Base-by-base conservation (phyloP, 163 green algal species). In the Prototheca stagnorum region DNA sequence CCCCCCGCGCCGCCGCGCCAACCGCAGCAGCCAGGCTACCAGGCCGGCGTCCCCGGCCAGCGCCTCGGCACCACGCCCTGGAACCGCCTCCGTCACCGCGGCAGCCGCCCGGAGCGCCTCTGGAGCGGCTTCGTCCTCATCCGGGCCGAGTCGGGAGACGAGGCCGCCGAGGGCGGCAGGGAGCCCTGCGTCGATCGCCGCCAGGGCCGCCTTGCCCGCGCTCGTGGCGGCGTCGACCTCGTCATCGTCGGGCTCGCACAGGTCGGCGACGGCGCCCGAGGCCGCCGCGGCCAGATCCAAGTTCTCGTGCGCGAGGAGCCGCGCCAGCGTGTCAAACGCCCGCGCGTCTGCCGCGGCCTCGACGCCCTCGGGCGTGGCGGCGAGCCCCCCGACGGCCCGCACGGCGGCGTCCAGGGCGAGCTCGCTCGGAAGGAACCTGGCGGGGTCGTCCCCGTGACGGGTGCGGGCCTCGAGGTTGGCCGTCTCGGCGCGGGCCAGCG, bases 351-450 rank as follows among this genome's bases (percentile, higher is more conserved):
- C 44, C 11, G 86, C 49, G 17, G 64, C 67, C 1, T 58, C 69
- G 62, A 62, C 96, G 35, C 55, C 57, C 54, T 62, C 72, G 34
- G 55, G 80, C 43, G 40, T 81, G 49, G 49, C 47, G 22, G 55
- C 54, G 8, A 56, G 53, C 22, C 35, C 61, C 59, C 37, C 21
- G 44, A 61, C 35, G 15, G 53, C 53, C 46, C 80, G 79, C 20
- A 96, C 66, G 21, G 82, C 72, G 42, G 85, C 70, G 57, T 96
- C 82, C 35, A 98, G 68, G 36, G 95, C 88, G 16, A 95, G 56
- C 72, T 98, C 88, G 16, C 65, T 85, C 3, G 95, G 85, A 55
- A 97, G 67, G 59, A 97, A 98, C 46, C 73, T 78, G 35, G 83
- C 70, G 1, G 86, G 86, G 42, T 81, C 41, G 31, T 92, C 78